A percentile compares a stretch with the other conserved stretches of the same genome.
Evolutionary conservation across 768 basidiomycete genomes (phyloP).

Genomic region (Suillus brevipes): DNA sequence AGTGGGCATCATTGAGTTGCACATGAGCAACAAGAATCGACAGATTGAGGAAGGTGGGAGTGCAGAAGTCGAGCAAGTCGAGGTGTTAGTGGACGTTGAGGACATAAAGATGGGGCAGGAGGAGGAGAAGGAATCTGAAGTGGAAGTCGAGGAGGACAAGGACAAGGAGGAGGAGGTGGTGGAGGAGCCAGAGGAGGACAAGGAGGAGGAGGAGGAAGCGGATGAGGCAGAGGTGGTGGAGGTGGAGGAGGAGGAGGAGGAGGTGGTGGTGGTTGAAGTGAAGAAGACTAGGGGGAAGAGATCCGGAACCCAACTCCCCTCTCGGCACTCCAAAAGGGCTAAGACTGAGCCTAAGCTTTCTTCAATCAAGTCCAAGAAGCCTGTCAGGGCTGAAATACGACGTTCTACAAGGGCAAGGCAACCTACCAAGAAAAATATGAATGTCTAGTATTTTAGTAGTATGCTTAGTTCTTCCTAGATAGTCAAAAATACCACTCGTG

Average conservation of each 20-base stretch:
- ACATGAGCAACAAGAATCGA: too few species aligned
- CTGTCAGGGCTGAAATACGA: neutral
- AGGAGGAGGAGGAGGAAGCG: too few species aligned
- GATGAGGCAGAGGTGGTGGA: too few species aligned
- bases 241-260: too few species aligned
- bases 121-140: too few species aligned
- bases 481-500: neutral
- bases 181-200: neutral
- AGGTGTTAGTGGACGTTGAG: too few species aligned
- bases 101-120: neutral
- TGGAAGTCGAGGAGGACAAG: too few species aligned
- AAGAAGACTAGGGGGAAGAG: neutral
- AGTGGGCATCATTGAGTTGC: too few species aligned
- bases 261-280: neutral
- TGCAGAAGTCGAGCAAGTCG: too few species aligned
- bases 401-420: neutral
- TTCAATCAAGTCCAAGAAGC: neutral
- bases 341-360: neutral
- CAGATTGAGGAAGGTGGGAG: too few species aligned
- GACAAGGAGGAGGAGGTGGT: too few species aligned
- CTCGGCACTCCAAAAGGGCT: neutral
- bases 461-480: neutral
- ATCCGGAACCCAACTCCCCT: neutral
- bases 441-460: neutral
- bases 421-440: neutral